phyloP scores from a whole-genome alignment of 2,329 filamentous ascomycete species.

The Metarhizium guizhouense region DNA sequence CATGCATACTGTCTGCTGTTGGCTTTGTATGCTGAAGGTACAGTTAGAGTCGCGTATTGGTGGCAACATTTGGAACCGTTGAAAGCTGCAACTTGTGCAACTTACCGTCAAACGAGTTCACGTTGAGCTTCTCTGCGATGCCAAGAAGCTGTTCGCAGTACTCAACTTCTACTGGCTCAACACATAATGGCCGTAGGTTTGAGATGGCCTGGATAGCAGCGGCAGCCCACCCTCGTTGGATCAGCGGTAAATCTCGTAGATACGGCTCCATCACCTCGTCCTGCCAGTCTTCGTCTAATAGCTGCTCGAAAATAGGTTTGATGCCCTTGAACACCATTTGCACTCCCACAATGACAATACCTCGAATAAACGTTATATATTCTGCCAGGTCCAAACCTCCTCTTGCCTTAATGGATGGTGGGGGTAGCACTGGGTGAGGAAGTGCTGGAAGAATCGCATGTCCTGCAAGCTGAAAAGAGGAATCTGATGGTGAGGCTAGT shows the following conservation, averaged over 20 bases:
- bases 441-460: slow-evolving; percentile 63
- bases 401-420: slow-evolving; percentile 58
- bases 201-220: slow-evolving; percentile 34
- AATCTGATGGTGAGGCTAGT: slow-evolving; percentile 45
- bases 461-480: slow-evolving; percentile 52
- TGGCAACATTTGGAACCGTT: background rate
- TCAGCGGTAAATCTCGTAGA: slow-evolving; percentile 36
- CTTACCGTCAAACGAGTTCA: slow-evolving; percentile 44
- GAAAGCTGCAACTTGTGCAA: background rate
- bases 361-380: slow-evolving; percentile 52
- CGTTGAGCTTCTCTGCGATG: slow-evolving; percentile 42
- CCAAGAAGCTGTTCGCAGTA: slow-evolving; percentile 36
- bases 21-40: slow-evolving; percentile 35
- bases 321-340: slow-evolving; percentile 43
- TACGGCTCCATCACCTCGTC: slow-evolving; percentile 32
- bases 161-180: slow-evolving; percentile 31
- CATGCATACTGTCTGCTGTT: slow-evolving; percentile 42
- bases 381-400: slow-evolving; percentile 55
- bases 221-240: slow-evolving; percentile 35
- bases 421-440: slow-evolving; percentile 52
- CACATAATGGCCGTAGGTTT: slow-evolving; percentile 33
- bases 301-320: slow-evolving; percentile 40
- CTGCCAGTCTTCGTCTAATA: slow-evolving; percentile 32
- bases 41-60: background rate
- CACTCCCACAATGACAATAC: slow-evolving; percentile 45